These are phyloP conservation scores for Alternaria sp. DNA, from an alignment of 2,329 filamentous ascomycete genomes.

Conservation along the genomic window DNA sequence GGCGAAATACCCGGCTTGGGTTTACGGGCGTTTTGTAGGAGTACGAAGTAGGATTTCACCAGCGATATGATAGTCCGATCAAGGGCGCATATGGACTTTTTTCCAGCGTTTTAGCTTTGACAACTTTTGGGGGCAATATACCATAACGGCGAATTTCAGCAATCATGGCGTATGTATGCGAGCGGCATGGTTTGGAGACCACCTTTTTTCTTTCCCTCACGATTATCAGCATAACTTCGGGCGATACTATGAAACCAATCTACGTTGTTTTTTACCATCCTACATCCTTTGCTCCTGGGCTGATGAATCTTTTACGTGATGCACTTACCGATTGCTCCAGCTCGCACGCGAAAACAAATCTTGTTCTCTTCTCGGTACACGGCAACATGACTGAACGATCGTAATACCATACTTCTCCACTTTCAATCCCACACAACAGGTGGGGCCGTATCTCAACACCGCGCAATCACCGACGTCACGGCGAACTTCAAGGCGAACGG, in stretches of 20 bases:
- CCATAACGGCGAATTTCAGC: constrained; percentile 7
- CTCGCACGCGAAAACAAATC: not conserved
- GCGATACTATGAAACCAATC: not conserved
- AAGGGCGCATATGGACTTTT: not conserved
- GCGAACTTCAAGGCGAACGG: not conserved
- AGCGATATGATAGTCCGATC: not conserved
- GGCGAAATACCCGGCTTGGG: not conserved
- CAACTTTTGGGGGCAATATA: not conserved
- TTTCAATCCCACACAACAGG: not conserved
- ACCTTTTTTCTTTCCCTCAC: not conserved
- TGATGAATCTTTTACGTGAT: not conserved
- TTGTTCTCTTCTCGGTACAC: not conserved
- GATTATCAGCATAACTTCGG: not conserved
- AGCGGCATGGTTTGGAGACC: not conserved
- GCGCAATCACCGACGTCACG: constrained; percentile 7
- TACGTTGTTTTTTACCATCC: not conserved
- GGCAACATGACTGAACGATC: not conserved
- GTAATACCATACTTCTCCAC: constrained; percentile 1
- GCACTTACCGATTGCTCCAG: not conserved
- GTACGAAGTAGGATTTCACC: not conserved
- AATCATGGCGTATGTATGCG: constrained; percentile 4
- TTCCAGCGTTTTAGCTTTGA: not conserved
- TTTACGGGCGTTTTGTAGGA: constrained; percentile 1
- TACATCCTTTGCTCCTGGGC: not conserved
- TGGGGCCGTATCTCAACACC: constrained; percentile 1